phyloP scores from a whole-genome alignment of 768 basidiomycete species.

The Pleurotus salmoneostramineus region DNA sequence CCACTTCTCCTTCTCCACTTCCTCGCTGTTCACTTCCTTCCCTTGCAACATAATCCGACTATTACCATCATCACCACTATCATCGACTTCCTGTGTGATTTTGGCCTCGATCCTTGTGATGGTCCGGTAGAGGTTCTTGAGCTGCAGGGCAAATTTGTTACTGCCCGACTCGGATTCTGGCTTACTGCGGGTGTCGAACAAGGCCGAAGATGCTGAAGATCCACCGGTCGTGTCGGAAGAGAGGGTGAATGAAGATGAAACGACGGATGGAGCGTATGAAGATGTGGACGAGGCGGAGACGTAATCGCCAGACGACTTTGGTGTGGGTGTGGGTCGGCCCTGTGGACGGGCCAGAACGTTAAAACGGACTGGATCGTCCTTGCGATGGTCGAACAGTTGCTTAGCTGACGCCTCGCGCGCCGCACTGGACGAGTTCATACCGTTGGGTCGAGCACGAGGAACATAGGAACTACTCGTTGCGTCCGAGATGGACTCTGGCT shows the following conservation, averaged over 20 bases:
- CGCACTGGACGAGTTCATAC: constrained; percentile 19
- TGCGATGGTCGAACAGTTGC: constrained; percentile 84
- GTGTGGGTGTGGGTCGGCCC: constrained; percentile 43
- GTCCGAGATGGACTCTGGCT: constrained; percentile 66
- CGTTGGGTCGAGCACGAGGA: constrained; percentile 18
- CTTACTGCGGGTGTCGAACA: constrained; percentile 55
- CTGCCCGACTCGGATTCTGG: constrained; percentile 50
- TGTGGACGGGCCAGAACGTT: constrained; percentile 54
- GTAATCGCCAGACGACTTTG: constrained; percentile 64
- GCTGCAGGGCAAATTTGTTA: constrained; percentile 63
- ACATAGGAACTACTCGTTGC: constrained; percentile 49
- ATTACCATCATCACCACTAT: constrained; percentile 46
- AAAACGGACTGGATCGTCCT: constrained; percentile 91
- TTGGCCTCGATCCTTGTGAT: constrained; percentile 80
- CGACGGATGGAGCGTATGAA: constrained; percentile 65
- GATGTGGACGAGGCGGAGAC: constrained; percentile 74
- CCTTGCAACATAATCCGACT: constrained; percentile 39
- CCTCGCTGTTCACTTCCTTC: constrained; percentile 43
- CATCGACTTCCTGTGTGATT: constrained; percentile 59
- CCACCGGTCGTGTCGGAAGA: constrained; percentile 70
- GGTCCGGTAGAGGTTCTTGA: constrained; percentile 80
- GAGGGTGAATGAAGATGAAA: constrained; percentile 68
- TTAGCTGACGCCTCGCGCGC: constrained; percentile 33
- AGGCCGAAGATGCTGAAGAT: constrained; percentile 67
- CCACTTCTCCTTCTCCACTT: constrained; percentile 75